Evolutionary conservation across 75 land plant species (phyloP), one percentile per base, ranked within the genome.

Genomic region (Picea sitchensis): DNA sequence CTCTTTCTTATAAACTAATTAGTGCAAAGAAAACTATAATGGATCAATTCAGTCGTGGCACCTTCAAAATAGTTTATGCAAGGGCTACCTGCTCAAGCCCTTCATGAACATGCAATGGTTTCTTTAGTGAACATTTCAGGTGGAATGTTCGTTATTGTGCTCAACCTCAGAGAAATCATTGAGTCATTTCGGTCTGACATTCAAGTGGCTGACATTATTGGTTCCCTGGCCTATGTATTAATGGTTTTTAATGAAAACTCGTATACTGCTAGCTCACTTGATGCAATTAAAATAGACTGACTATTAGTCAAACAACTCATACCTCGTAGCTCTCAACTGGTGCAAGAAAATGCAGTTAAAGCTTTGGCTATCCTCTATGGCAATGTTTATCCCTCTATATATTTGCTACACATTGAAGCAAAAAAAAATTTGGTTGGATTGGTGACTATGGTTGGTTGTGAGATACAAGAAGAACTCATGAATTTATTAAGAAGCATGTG

Each of bases 281-380:
- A 90, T 76, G 80, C 87, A 20, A 77, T 38, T 21, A 59, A 84
- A 63, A 87, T 92, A 67, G 98, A 96, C 78, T 65, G 81, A 73
- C 82, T 92, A 32, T 79, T 96, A 58, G 86, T 92, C 1, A 90
- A 60, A 59, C 92, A 83, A 38, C 78, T 96, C 13, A 92, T 85
- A 75, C 86, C 91, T 54, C 77, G 83, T 36, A 81, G 75, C 58
- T 79, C 84, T 57, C 78, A 83, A 69, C 78, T 91, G 65, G 88
- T 93, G 68, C 92, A 93, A 72, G 98, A 93, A 21, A 87, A 96
- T 59, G 83, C 90, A 15, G 84, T 96, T 73, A 96, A 92, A 75
- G 96, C 90, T n/a, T 73, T 96, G 82, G 94, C 96, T 12, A 94
- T 96, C 59, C 78, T 96, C 14, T 96, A 93, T 78, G 92, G 98